Percentiles rank a stretch among this genome's conserved stretches.
phyloP scores from a whole-genome alignment of 805 yeast species.

The Jamesozyma spencerorum region DNA sequence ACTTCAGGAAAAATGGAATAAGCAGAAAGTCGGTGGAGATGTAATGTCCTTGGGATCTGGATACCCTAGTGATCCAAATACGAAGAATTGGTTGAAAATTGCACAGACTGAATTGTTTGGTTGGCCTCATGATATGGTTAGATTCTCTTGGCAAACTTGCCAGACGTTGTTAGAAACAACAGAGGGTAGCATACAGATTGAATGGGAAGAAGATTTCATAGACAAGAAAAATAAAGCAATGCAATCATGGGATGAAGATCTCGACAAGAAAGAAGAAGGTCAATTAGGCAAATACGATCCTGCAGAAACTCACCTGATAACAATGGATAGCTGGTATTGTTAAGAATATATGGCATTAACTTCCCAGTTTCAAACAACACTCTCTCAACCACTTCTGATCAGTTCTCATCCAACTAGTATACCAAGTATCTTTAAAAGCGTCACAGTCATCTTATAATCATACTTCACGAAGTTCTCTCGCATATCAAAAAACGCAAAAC shows the following conservation, averaged over 20 bases:
- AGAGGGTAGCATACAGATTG: conserved; percentile 39
- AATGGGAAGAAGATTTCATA: conserved; percentile 46
- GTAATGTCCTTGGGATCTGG: conserved; percentile 61
- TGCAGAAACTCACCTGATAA: conserved; percentile 8
- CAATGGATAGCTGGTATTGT: conserved; percentile 19
- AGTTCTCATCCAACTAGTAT: too few species aligned
- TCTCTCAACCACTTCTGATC: too few species aligned
- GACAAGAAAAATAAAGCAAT: conserved; percentile 22
- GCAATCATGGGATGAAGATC: conserved; percentile 2
- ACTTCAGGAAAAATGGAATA: conserved; percentile 7
- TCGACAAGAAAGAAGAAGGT: not conserved
- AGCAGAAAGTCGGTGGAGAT: not conserved
- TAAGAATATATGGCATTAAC: conserved; percentile 3
- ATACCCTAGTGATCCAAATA: conserved; percentile 87
- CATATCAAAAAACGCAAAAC: too few species aligned
- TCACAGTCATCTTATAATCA: too few species aligned
- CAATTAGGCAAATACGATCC: not conserved
- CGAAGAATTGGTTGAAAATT: conserved; percentile 62
- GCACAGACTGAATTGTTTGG: conserved; percentile 71
- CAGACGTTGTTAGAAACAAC: conserved; percentile 54
- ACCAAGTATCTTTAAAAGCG: too few species aligned
- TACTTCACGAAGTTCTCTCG: too few species aligned
- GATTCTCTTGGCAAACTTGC: conserved; percentile 95
- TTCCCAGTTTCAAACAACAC: not conserved
- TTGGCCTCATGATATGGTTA: conserved; percentile 62